phyloP scores from a whole-genome alignment of 768 basidiomycete genomes.

The Tulasnella sp. region DNA sequence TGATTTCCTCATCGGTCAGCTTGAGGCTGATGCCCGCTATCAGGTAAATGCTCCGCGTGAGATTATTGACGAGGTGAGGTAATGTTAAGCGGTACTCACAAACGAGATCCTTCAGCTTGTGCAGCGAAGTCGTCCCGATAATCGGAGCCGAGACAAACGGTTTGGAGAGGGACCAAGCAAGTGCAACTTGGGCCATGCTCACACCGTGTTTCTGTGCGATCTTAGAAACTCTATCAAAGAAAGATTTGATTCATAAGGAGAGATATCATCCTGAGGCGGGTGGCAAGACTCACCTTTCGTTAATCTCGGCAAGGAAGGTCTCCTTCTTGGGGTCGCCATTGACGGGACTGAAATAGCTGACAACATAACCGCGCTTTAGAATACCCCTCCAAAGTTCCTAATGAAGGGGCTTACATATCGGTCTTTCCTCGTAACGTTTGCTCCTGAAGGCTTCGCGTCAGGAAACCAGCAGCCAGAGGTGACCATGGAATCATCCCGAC shows the following conservation, averaged over 20 bases:
- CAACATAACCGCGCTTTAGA: too few relatives aligned
- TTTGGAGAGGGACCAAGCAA: constrained; percentile 17
- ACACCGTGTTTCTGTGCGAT: constrained; percentile 4
- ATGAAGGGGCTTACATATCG: background rate
- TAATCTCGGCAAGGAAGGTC: background rate
- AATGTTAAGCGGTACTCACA: background rate
- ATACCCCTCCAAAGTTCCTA: background rate
- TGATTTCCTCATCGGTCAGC: constrained; percentile 54
- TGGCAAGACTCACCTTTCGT: background rate
- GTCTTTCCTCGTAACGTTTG: constrained; percentile 16
- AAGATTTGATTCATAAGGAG: background rate
- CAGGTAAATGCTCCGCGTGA: background rate
- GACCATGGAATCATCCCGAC: constrained; percentile 35
- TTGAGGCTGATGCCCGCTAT: constrained; percentile 46
- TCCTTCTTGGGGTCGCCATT: background rate
- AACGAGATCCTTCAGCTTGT: constrained; percentile 11
- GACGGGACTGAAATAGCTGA: background rate
- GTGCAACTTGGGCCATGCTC: constrained; percentile 19
- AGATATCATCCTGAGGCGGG: background rate
- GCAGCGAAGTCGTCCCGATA: constrained; percentile 1
- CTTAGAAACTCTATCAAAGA: background rate
- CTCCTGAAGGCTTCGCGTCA: constrained; percentile 22
- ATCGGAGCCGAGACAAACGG: constrained; percentile 12
- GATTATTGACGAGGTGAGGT: background rate
- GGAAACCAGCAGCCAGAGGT: constrained; percentile 31